Base-by-base conservation (phyloP, 1,284 basidiomycete genomes). In the Cutaneotrichosporon dermatis region DNA sequence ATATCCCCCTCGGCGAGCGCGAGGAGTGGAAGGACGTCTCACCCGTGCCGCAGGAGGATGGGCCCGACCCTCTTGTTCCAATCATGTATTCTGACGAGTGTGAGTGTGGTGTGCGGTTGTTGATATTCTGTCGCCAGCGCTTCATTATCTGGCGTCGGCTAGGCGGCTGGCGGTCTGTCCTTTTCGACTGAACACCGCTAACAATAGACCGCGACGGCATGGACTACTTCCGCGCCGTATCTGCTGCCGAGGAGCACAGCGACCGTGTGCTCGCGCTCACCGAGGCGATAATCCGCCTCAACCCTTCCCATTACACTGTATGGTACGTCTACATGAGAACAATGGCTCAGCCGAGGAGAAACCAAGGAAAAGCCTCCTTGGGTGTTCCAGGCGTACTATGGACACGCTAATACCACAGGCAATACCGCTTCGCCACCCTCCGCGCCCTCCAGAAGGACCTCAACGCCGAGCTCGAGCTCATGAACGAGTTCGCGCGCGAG, bases 261-360 rank as follows among this genome's bases (percentile, higher is more conserved):
- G 78, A 83, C 40, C 83, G 93, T 40, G 91, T 88, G 6, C 84
- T 97, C 48, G 84, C 87, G 65, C 82, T 97, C 51, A 97, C 93
- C 0, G 88, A 93, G 76, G 81, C 80, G 51, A 85, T 96, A 67
- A 92, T 97, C 64, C 82, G 86, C 36, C 80, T 88, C 78, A 96
- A 96, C 73, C 90, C 92, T 5, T 90, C 90, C 2, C 94, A 96
- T 74, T 97, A 96, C 73, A 89, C 92, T 51, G 91, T 92, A 64
- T 97, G 93, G 93, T 93, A 57, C 25, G 45, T 48, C 33, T 25
- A 4, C 15, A 35, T 79, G 60, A 25, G 25, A 25, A 25, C 25
- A 25, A 25, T 25, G 25, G 25, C 25, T 25, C 25, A 25, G 25
- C 25, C 25, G 25, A 25, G 25, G 25, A 25, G 25, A 25, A 25